Evolutionary conservation across 805 yeast species (phyloP).

Genomic region (Pichia phayaonensis): DNA sequence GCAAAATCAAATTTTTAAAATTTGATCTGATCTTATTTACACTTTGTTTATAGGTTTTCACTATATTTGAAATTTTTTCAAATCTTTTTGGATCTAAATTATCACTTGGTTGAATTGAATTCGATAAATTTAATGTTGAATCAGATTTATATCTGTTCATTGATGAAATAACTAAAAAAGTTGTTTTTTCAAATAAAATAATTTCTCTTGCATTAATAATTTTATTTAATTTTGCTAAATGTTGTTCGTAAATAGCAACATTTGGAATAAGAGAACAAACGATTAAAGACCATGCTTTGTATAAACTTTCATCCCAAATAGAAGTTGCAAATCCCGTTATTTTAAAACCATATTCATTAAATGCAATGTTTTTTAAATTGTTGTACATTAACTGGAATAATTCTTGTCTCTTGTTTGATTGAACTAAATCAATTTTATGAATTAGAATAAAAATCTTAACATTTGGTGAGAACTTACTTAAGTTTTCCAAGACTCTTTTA

Average conservation of each 20-base stretch:
- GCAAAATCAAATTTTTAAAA: slow-evolving; percentile 66
- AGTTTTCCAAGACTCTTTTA: slow-evolving; percentile 69
- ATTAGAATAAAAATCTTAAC: slow-evolving; percentile 87
- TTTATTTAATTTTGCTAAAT: slow-evolving; percentile 62
- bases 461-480: slow-evolving; percentile 78
- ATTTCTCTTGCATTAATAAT: slow-evolving; percentile 83
- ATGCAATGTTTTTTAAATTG: slow-evolving; percentile 64
- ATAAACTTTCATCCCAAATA: slow-evolving; percentile 93
- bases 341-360: slow-evolving; percentile 50
- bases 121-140: neutral
- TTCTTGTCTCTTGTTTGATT: slow-evolving; percentile 76
- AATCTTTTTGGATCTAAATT: slow-evolving; percentile 82
- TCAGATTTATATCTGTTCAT: slow-evolving; percentile 29
- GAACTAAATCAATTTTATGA: slow-evolving; percentile 95
- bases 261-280: slow-evolving; percentile 94
- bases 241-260: slow-evolving; percentile 70
- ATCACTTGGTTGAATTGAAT: slow-evolving; percentile 9
- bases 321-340: slow-evolving; percentile 88
- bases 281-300: slow-evolving; percentile 95
- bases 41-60: slow-evolving; percentile 90
- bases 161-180: slow-evolving; percentile 74
- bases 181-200: slow-evolving; percentile 85
- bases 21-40: slow-evolving; percentile 82
- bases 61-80: slow-evolving; percentile 88
- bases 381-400: slow-evolving; percentile 79